A percentile compares a stretch with the other conserved stretches of the same genome.
Evolutionary conservation across 2,329 filamentous ascomycete species (phyloP).

Genomic region (Microdochium nivale): DNA sequence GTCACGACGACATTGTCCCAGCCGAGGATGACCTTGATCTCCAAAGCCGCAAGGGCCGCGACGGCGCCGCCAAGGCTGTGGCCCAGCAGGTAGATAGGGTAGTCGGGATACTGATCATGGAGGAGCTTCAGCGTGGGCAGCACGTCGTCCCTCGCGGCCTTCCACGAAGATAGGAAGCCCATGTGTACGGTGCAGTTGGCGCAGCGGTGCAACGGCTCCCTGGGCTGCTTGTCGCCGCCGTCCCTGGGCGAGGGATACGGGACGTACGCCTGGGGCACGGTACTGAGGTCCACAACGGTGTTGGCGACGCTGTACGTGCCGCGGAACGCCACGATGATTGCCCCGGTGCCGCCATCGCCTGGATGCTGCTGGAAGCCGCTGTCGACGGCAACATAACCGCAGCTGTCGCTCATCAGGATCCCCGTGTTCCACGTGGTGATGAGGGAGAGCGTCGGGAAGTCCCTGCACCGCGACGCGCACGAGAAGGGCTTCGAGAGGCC

Average conservation of each 20-base stretch:
- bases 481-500: slow-evolving; percentile 77
- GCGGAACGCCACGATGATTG: slow-evolving; percentile 79
- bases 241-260: slow-evolving; percentile 63
- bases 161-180: slow-evolving; percentile 84
- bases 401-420: slow-evolving; percentile 76
- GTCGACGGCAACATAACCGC: slow-evolving; percentile 88
- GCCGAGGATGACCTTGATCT: slow-evolving; percentile 63
- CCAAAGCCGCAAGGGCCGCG: slow-evolving; percentile 76
- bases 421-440: slow-evolving; percentile 88
- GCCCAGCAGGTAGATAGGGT: slow-evolving; percentile 71
- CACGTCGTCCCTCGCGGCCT: slow-evolving; percentile 60
- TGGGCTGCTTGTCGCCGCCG: slow-evolving; percentile 21
- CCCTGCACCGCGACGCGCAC: slow-evolving; percentile 75
- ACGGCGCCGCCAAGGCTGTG: slow-evolving; percentile 92
- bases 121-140: slow-evolving; percentile 57
- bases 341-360: slow-evolving; percentile 15
- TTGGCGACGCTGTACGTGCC: slow-evolving; percentile 93
- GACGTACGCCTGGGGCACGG: slow-evolving; percentile 80
- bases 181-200: slow-evolving; percentile 85
- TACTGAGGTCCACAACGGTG: slow-evolving; percentile 82
- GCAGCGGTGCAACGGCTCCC: slow-evolving; percentile 49
- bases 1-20: slow-evolving; percentile 70
- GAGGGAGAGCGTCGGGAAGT: slow-evolving; percentile 74
- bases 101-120: slow-evolving; percentile 54
- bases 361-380: slow-evolving; percentile 12